Conservation (phyloP, 176 grass and related monocot species). For the Cymbopogon citratus region DNA sequence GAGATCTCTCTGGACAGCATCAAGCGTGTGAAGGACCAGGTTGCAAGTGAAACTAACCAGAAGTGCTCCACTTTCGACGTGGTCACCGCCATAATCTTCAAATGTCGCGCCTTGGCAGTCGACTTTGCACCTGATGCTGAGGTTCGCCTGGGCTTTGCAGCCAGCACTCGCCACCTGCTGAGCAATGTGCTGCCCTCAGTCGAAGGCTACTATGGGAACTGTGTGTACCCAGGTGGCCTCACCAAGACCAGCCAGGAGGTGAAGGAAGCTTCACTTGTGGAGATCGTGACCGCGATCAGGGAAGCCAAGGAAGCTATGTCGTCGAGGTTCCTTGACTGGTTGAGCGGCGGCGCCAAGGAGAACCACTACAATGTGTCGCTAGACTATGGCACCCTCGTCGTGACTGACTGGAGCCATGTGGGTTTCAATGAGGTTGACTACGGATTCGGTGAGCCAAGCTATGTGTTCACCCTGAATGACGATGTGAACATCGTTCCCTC, state of each 20-base stretch:
- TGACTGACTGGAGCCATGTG: conserved; percentile 72
- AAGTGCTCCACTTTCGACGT: conserved; percentile 74
- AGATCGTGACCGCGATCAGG: conserved; percentile 41
- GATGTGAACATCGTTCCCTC: conserved; percentile 48
- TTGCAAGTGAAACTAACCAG: conserved; percentile 39
- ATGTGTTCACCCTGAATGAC: conserved; percentile 58
- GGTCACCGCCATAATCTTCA: conserved; percentile 62
- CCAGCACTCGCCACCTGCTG: conserved; percentile 63
- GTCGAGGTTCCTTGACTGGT: conserved; percentile 44
- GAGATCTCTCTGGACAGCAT: conserved; percentile 64
- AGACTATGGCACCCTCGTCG: conserved; percentile 59
- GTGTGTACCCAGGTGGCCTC: conserved; percentile 47
- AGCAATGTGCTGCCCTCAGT: conserved; percentile 36
- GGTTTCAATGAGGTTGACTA: conserved; percentile 74
- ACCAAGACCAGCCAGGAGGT: conserved; percentile 35
- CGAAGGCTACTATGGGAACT: conserved; percentile 74
- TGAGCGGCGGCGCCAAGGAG: conserved; percentile 34
- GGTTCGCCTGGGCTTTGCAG: conserved; percentile 44
- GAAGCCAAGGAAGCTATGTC: conserved; percentile 44
- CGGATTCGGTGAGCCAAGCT: conserved; percentile 54
- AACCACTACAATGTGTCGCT: conserved; percentile 45
- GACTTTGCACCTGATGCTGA: conserved; percentile 18
- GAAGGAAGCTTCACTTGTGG: conserved; percentile 31
- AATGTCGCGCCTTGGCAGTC: conserved; percentile 46
- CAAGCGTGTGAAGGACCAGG: conserved; percentile 38